A percentile compares a stretch with the other conserved stretches of the same genome.
These are phyloP conservation scores for Sesbania bispinosa DNA, from an alignment of 306 rosid species.

Conservation along the genomic window DNA sequence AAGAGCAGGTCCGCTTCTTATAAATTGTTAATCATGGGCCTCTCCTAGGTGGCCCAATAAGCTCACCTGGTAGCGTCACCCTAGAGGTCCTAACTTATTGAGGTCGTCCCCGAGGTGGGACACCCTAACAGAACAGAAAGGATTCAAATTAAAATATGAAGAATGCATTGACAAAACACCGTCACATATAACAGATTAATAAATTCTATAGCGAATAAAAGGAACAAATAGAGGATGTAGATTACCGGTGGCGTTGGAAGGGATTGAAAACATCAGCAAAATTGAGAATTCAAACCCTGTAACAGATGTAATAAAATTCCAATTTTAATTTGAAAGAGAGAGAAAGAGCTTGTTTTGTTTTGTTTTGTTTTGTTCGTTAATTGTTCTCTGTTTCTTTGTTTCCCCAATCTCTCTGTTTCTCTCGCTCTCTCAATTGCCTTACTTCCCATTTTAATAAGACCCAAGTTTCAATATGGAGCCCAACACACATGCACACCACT, in stretches of 20 bases:
- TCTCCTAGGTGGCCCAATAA: too few relatives aligned
- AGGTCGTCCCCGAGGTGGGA: too few relatives aligned
- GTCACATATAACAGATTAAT: background rate
- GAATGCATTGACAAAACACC: background rate
- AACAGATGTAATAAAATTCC: background rate
- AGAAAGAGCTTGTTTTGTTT: too few relatives aligned
- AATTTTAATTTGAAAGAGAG: background rate
- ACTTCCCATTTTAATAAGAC: too few relatives aligned
- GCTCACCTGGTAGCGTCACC: too few relatives aligned
- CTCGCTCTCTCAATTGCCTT: slow-evolving; percentile 10
- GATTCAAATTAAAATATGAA: slow-evolving; percentile 10
- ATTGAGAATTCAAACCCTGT: slow-evolving; percentile 21
- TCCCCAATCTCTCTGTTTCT: slow-evolving; percentile 12
- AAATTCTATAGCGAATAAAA: background rate
- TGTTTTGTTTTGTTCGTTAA: background rate
- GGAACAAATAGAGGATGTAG: background rate
- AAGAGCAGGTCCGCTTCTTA: too few relatives aligned
- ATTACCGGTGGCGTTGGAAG: slow-evolving; percentile 45
- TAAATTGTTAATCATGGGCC: too few relatives aligned
- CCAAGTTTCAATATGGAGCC: too few relatives aligned
- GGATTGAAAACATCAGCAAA: slow-evolving; percentile 22
- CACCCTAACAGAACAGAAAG: too few relatives aligned
- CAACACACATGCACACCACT: too few relatives aligned
- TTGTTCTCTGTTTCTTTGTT: background rate
- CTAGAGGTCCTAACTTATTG: too few relatives aligned